Conservation (phyloP, 768 basidiomycete genomes). For the Ramaria sp. region DNA sequence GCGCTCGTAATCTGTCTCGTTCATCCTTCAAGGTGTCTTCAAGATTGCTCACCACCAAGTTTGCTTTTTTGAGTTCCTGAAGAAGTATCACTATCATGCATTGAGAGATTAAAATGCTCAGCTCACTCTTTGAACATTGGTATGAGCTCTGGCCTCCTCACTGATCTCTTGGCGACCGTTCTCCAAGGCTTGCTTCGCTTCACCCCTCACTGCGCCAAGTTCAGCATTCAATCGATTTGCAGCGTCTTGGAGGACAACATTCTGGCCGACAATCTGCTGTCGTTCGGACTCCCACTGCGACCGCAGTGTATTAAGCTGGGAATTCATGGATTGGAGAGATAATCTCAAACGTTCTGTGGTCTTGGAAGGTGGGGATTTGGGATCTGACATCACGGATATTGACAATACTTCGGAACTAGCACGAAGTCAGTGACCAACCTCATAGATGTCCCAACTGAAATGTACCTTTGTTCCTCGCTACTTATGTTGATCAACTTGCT, state of each 20-base stretch:
- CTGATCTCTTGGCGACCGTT: conserved; percentile 31
- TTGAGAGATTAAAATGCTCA: background rate
- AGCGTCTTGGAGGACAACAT: conserved; percentile 60
- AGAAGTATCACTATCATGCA: background rate
- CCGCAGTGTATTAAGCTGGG: conserved; percentile 54
- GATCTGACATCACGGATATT: conserved; percentile 39
- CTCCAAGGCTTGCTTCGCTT: conserved; percentile 43
- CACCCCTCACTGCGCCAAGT: conserved; percentile 47
- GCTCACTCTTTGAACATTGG: conserved; percentile 39
- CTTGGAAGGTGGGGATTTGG: conserved; percentile 58
- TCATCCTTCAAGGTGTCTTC: conserved; percentile 65
- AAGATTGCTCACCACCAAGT: conserved; percentile 51
- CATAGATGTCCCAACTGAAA: background rate
- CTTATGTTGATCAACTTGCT: conserved; percentile 26
- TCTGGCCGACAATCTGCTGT: conserved; percentile 53
- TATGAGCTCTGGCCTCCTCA: conserved; percentile 36
- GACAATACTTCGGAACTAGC: conserved; percentile 44
- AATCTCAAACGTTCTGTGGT: conserved; percentile 53
- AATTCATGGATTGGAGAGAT: conserved; percentile 52
- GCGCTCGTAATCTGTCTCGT: conserved; percentile 49
- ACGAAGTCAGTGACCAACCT: conserved; percentile 6
- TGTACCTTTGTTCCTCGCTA: conserved; percentile 54
- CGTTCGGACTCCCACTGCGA: conserved; percentile 63
- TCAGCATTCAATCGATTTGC: conserved; percentile 56
- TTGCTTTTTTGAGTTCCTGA: conserved; percentile 67